phyloP scores from a whole-genome alignment of 2,329 filamentous ascomycete species.

The Phyllosticta paracitricarpa region DNA sequence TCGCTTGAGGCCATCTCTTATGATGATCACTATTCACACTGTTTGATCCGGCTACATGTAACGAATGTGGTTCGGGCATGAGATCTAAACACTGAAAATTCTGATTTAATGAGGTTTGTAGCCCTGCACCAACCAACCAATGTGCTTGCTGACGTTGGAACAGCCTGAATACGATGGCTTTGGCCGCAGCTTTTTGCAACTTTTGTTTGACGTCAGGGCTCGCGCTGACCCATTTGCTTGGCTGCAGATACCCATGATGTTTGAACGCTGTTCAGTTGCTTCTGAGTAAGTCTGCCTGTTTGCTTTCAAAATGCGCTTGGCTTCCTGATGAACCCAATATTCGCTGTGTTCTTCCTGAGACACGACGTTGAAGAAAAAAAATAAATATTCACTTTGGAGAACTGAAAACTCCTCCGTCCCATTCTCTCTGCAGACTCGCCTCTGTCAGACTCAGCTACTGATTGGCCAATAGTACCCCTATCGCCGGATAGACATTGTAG shows the following conservation, averaged over 20 bases:
- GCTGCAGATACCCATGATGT: slow-evolving; percentile 2
- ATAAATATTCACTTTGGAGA: slow-evolving; percentile 54
- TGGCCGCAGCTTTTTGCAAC: neutral
- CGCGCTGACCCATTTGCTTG: slow-evolving; percentile 10
- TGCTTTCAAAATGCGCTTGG: slow-evolving; percentile 10
- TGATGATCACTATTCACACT: slow-evolving; percentile 66
- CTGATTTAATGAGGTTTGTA: slow-evolving; percentile 59
- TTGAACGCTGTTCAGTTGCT: neutral
- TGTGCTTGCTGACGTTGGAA: slow-evolving; percentile 16
- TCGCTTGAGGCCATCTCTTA: slow-evolving; percentile 35
- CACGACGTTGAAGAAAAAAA: slow-evolving; percentile 45
- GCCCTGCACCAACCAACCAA: neutral
- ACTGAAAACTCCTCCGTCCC: slow-evolving; percentile 35
- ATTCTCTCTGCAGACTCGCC: neutral
- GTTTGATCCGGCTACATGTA: slow-evolving; percentile 49
- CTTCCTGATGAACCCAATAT: slow-evolving; percentile 49
- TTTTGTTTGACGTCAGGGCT: slow-evolving; percentile 13
- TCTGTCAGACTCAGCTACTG: neutral
- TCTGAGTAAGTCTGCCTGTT: neutral
- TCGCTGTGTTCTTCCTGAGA: slow-evolving; percentile 58
- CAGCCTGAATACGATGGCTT: slow-evolving; percentile 30
- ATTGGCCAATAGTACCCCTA: neutral
- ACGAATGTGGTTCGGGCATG: slow-evolving; percentile 40
- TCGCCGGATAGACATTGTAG: neutral
- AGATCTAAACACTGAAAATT: slow-evolving; percentile 55